phyloP scores from a whole-genome alignment of 331 rosid species.

The Quercus tomentella region DNA sequence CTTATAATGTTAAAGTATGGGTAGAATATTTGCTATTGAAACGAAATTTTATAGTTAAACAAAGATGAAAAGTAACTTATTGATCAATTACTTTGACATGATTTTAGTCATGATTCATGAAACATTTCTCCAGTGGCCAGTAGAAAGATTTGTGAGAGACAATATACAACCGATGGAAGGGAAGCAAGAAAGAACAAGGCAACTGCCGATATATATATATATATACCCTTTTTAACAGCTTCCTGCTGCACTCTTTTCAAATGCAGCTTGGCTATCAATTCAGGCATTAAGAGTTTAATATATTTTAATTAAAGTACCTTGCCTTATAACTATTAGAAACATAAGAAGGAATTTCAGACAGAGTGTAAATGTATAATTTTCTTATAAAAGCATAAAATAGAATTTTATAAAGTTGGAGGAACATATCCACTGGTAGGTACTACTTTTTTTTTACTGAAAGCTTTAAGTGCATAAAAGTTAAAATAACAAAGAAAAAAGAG shows the following conservation, averaged over 20 bases:
- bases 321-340: neutral
- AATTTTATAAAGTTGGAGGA: neutral
- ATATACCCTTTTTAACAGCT: neutral
- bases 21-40: neutral
- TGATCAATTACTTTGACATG: neutral
- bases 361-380: neutral
- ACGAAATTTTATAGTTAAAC: neutral
- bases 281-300: neutral
- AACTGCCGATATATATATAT: neutral
- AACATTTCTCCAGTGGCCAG: neutral
- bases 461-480: neutral
- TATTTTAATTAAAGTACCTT: neutral
- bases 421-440: neutral
- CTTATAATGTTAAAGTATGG: neutral
- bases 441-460: neutral
- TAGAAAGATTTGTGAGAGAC: neutral
- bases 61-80: neutral
- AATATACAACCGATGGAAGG: neutral
- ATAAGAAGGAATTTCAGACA: neutral
- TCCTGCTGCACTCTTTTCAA: neutral
- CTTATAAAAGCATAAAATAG: neutral
- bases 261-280: neutral
- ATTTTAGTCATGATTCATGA: neutral
- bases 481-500: neutral
- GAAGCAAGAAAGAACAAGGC: neutral